phyloP scores from a whole-genome alignment of 495 filamentous ascomycete genomes.

The Aspergillus taichungensis region DNA sequence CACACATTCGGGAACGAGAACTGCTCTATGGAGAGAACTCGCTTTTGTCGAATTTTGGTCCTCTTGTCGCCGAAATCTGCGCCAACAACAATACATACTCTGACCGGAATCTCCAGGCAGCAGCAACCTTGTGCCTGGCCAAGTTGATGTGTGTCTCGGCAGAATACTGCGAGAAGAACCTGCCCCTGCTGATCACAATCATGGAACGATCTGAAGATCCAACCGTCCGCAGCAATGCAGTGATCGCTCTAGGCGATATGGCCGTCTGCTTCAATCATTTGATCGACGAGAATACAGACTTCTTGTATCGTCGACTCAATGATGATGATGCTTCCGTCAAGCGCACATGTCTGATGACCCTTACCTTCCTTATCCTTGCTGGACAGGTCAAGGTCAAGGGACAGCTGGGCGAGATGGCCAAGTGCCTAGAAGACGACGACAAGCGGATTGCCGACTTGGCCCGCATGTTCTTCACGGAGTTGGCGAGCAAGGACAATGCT shows the following conservation, averaged over 20 bases:
- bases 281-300: constrained; percentile 98
- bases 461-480: constrained; percentile 96
- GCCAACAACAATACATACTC: constrained; percentile 85
- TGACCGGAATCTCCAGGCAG: constrained; percentile 80
- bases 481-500: constrained; percentile 96
- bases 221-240: constrained; percentile 86
- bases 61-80: constrained; percentile 85
- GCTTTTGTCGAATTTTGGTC: constrained; percentile 80
- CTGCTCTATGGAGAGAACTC: constrained; percentile 81
- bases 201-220: constrained; percentile 88
- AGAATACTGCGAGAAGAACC: constrained; percentile 90
- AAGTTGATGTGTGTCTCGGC: constrained; percentile 96
- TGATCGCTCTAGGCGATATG: constrained; percentile 97
- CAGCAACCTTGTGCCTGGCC: constrained; percentile 90
- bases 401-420: constrained; percentile 98
- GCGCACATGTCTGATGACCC: constrained; percentile 94
- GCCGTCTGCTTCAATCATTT: constrained; percentile 99
- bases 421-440: constrained; percentile 92
- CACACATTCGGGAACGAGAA: constrained; percentile 88
- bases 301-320: constrained; percentile 86
- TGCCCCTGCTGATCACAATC: constrained; percentile 93
- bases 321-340: constrained; percentile 86
- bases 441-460: constrained; percentile 88
- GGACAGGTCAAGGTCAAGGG: constrained; percentile 99
- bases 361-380: constrained; percentile 94